phyloP scores from a whole-genome alignment of 164 flowering plant species.

The Chloranthus sessilifolius region DNA sequence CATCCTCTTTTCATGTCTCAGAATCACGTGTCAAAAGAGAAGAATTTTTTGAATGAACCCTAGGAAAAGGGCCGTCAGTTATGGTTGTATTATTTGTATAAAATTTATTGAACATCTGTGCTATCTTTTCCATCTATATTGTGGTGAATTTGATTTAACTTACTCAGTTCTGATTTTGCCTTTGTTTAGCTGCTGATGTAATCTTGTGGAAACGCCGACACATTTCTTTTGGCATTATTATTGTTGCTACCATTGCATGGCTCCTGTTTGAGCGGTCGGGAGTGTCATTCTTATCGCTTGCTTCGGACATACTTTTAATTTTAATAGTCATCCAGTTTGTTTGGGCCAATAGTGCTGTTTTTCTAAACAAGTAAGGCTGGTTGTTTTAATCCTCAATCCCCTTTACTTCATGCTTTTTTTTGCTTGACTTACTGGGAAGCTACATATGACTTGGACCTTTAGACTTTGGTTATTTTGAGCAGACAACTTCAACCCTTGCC shows the following conservation, averaged over 20 bases:
- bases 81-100: too few relatives aligned
- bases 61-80: too few relatives aligned
- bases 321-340: constrained; percentile 59
- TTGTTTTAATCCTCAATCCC: too few relatives aligned
- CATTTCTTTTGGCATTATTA: constrained; percentile 57
- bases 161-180: background rate
- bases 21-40: too few relatives aligned
- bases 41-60: background rate
- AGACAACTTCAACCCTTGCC: constrained; percentile 70
- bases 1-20: too few relatives aligned
- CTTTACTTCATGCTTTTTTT: background rate
- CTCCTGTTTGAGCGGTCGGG: constrained; percentile 71
- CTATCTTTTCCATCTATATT: background rate
- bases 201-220: constrained; percentile 65
- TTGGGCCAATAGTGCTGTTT: constrained; percentile 63
- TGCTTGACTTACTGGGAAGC: too few relatives aligned
- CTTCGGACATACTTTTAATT: constrained; percentile 75
- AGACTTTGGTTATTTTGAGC: constrained; percentile 10
- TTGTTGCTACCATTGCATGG: constrained; percentile 84
- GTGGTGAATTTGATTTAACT: background rate
- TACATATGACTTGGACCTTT: background rate
- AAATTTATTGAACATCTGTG: background rate
- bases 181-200: constrained; percentile 69
- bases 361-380: constrained; percentile 49
- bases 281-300: constrained; percentile 65